These are phyloP conservation scores for Penicillium crustosum DNA, from an alignment of 2,329 filamentous ascomycete genomes.

Conservation along the genomic window DNA sequence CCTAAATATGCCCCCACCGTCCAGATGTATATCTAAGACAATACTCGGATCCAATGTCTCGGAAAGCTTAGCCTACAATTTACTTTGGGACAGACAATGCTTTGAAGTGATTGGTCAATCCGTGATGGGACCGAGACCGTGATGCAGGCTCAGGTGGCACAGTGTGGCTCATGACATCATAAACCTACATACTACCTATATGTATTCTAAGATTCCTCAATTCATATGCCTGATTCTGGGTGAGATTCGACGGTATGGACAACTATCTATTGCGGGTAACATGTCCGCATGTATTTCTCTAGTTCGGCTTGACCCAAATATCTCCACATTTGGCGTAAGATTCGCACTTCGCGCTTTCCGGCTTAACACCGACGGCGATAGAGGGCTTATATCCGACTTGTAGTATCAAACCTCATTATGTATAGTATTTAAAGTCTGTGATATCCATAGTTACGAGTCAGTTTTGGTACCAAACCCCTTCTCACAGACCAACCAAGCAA, in stretches of 20 bases:
- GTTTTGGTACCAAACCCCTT: too few species aligned
- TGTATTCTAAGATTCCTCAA: too few species aligned
- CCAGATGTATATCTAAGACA: background rate
- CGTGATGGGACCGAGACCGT: background rate
- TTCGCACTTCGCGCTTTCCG: background rate
- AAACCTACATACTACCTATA: background rate
- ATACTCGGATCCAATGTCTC: background rate
- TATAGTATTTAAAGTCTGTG: background rate
- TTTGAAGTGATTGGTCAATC: slow-evolving; percentile 1
- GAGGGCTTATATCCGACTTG: background rate
- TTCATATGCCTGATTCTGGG: too few species aligned
- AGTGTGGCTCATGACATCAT: slow-evolving; percentile 1
- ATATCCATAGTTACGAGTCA: background rate
- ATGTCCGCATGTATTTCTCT: background rate
- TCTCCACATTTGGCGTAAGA: background rate
- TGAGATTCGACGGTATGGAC: background rate
- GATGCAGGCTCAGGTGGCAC: background rate
- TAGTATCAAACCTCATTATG: background rate
- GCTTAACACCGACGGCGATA: slow-evolving; percentile 1
- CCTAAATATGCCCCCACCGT: background rate
- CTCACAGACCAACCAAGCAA: background rate
- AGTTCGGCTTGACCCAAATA: background rate
- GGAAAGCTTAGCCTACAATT: slow-evolving; percentile 7
- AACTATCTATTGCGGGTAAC: background rate
- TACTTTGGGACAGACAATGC: background rate